A percentile compares a stretch with the other conserved stretches of the same genome.
Evolutionary conservation across 2,329 filamentous ascomycete species (phyloP).

Genomic region (Calonectria ilicicola): DNA sequence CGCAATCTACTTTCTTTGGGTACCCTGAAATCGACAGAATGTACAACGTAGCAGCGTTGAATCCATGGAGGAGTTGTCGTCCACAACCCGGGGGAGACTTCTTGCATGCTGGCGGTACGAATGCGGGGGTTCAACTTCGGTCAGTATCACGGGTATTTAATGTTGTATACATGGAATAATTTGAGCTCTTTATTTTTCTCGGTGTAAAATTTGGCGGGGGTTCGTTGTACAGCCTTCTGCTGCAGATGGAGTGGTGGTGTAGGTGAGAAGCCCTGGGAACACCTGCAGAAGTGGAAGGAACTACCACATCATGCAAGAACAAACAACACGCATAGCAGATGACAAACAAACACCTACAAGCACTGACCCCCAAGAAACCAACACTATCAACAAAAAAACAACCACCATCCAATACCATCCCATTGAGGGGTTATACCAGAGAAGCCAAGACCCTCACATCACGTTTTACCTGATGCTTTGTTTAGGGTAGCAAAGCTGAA

Average conservation of each 20-base stretch:
- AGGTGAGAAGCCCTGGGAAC: too few relatives aligned
- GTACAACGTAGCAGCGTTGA: conserved; percentile 23
- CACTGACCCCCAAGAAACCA: background rate
- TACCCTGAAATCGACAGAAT: conserved; percentile 30
- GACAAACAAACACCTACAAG: background rate
- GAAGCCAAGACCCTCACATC: background rate
- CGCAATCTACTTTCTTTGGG: background rate
- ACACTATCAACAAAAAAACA: background rate
- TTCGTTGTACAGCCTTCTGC: too few relatives aligned
- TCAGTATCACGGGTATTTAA: background rate
- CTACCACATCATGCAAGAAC: background rate
- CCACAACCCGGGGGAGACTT: background rate
- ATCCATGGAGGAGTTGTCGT: conserved; percentile 28
- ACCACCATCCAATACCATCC: background rate
- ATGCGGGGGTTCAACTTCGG: background rate
- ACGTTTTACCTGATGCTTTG: background rate
- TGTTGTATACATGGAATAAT: background rate
- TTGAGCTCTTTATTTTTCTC: background rate
- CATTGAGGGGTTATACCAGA: background rate
- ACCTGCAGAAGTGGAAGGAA: background rate
- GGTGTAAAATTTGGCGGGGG: too few relatives aligned
- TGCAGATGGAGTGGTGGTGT: too few relatives aligned
- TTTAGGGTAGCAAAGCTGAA: background rate
- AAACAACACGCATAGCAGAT: too few relatives aligned
- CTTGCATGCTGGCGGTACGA: background rate